Percentiles rank a stretch among this genome's conserved stretches.
Evolutionary conservation across 1,139 yeast species (phyloP).

Genomic region (Candida sojae): DNA sequence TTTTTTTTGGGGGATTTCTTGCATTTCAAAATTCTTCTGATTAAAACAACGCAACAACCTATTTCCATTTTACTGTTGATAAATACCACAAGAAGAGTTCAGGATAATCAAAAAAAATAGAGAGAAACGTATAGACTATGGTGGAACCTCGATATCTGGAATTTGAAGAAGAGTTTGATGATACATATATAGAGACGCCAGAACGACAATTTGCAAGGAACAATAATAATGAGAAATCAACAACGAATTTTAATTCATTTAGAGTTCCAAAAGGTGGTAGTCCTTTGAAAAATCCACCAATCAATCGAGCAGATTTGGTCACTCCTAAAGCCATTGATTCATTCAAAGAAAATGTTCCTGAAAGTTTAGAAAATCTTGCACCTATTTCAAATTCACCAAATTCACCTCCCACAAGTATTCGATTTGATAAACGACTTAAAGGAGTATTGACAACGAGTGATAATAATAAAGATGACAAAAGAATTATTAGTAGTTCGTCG

Average conservation of each 20-base stretch:
- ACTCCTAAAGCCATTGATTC: constrained; percentile 1
- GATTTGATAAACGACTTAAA: constrained; percentile 2
- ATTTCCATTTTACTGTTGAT: no score
- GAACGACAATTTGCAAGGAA: constrained; percentile 8
- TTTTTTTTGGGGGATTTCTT: not conserved
- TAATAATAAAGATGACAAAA: not conserved
- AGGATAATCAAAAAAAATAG: not conserved
- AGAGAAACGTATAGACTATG: not conserved
- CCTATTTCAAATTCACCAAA: constrained; percentile 1
- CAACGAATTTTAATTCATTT: constrained; percentile 3
- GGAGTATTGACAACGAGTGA: not conserved
- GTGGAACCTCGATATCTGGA: constrained; percentile 10
- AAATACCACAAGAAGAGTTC: not conserved
- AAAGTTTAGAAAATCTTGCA: not conserved
- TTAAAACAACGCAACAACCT: no score
- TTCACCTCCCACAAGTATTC: constrained; percentile 12
- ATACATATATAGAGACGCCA: constrained; percentile 25
- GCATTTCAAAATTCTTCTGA: not conserved
- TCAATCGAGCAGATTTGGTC: not conserved
- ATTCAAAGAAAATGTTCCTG: constrained; percentile 16
- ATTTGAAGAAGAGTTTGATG: constrained; percentile 30
- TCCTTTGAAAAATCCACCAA: constrained; percentile 4
- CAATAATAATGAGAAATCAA: not conserved
- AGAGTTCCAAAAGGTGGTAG: not conserved
- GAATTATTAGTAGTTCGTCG: not conserved